Evolutionary conservation across 208 protist genomes (phyloP), one percentile per base, ranked within the genome.

Genomic region (Phytomonas francai): DNA sequence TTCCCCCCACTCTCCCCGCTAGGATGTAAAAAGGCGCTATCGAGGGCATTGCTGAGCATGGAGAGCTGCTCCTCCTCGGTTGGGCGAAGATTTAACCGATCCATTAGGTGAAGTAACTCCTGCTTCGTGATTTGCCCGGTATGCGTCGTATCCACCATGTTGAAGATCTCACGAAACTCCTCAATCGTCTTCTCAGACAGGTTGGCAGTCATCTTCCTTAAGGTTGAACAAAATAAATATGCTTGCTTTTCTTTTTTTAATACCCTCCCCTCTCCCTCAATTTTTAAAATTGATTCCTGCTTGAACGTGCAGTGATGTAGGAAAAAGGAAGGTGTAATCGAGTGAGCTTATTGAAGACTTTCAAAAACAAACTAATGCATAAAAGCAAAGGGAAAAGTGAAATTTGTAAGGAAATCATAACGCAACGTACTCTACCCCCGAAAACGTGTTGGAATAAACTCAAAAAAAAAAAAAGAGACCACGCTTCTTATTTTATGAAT

Each of bases 141-240:
- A 29, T 81, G 78, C n/a, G 94, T 81, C 9, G 88, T 72, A 71
- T 96, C 91, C 19, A 97, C 85, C 16, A 97, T 84, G 69, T 93
- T 79, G 70, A 97, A 97, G 67, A 97, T 96, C 72, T 97, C 94
- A 33, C 89, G 89, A 64, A 97, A 95, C 77, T 97, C 90, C 28
- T 79, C 67, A 32, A 91, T 45, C 64, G 95, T 87, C 73, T 84
- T 80, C 29, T 88, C 79, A 19, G 75, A 80, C 22, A 95, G 75
- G 27, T 76, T 57, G 27, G 77, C 64, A 42, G 72, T 76, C 32
- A 74, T 80, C 31, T 16, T 80, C 31, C 3, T 62, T 63, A 14
- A 36, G 8, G 3, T 8, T 8, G 8, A 11, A 36, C 33, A 36
- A 36, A 36, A 36, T 59, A 29, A 59, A 3, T 59, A 32, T 11